A percentile compares a stretch with the other conserved stretches of the same genome.
phyloP scores from a whole-genome alignment of 1,139 yeast genomes.

The Suhomyces terraborum region DNA sequence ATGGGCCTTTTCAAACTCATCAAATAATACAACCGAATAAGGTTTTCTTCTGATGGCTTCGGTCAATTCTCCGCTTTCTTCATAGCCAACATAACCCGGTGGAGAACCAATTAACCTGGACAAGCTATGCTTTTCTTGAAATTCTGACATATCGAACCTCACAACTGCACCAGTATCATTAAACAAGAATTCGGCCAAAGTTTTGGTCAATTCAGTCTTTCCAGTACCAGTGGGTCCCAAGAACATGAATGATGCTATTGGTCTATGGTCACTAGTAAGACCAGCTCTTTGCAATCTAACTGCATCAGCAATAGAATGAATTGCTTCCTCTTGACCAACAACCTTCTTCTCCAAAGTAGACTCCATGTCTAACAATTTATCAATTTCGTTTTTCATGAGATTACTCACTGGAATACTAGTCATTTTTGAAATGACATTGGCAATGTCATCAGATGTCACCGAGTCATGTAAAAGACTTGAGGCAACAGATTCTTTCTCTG shows the following conservation, averaged over 20 bases:
- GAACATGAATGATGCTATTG: conserved; percentile 94
- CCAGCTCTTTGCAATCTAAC: conserved; percentile 97
- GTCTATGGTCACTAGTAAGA: conserved; percentile 87
- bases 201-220: conserved; percentile 91
- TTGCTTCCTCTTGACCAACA: conserved; percentile 95
- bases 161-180: conserved; percentile 84
- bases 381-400: conserved; percentile 91
- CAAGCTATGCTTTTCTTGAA: conserved; percentile 90
- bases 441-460: conserved; percentile 92
- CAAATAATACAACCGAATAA: conserved; percentile 87
- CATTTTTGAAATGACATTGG: conserved; percentile 87
- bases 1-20: conserved; percentile 96
- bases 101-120: conserved; percentile 95
- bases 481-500: conserved; percentile 45
- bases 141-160: conserved; percentile 96
- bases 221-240: conserved; percentile 99
- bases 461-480: conserved; percentile 75
- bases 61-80: conserved; percentile 92
- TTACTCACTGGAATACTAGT: conserved; percentile 96
- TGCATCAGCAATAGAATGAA: conserved; percentile 86
- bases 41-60: conserved; percentile 96
- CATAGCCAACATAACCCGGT: conserved; percentile 97
- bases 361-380: conserved; percentile 87
- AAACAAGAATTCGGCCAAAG: conserved; percentile 87
- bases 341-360: conserved; percentile 71